Conservation (phyloP, 116 monocot species). For the Zostera marina region DNA sequence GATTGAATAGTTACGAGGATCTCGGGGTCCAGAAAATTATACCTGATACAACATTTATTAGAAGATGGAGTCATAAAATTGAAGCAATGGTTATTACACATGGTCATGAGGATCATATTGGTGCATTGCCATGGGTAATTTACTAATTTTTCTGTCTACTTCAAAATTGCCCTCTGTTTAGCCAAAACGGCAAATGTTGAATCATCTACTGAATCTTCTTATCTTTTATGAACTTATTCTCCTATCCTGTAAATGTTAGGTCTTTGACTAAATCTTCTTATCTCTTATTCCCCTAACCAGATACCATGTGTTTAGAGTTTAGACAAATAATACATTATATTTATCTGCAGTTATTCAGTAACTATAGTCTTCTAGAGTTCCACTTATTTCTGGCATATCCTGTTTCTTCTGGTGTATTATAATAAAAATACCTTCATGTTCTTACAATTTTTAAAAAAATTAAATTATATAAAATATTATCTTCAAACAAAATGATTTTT, state of each 20-base stretch:
- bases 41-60: conserved; percentile 95
- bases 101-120: conserved; percentile 99
- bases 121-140: conserved; percentile 99
- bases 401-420: too few species aligned
- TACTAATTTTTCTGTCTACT: conserved; percentile 11
- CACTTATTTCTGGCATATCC: too few species aligned
- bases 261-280: not conserved
- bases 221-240: too few species aligned
- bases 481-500: too few species aligned
- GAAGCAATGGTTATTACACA: conserved; percentile 96
- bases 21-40: conserved; percentile 94
- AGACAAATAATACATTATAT: not conserved
- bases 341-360: not conserved
- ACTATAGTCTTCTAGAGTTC: not conserved
- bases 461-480: too few species aligned
- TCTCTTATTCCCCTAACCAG: not conserved
- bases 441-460: too few species aligned
- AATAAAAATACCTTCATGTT: too few species aligned
- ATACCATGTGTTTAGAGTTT: not conserved
- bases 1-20: conserved; percentile 61
- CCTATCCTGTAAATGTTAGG: not conserved
- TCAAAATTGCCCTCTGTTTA: not conserved
- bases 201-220: too few species aligned
- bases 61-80: conserved; percentile 98
- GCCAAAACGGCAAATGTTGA: too few species aligned